Evolutionary conservation across 2,329 filamentous ascomycete species (phyloP), one percentile per base, ranked within the genome.

Genomic region (Kalaharituber pfeilii): DNA sequence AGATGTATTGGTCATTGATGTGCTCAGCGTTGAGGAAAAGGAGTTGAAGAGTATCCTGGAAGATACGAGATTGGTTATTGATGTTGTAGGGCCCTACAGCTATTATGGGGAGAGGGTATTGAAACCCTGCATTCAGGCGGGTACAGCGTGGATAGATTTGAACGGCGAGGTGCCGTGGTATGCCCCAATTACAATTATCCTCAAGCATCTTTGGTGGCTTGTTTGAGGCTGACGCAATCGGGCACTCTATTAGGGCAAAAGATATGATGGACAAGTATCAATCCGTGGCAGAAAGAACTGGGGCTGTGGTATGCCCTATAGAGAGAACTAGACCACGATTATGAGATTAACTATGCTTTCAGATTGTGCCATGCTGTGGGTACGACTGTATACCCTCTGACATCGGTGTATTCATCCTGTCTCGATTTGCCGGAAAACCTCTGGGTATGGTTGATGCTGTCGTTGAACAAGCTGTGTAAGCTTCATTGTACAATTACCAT

Each of bases 131-230:
- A 22, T 50, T 15, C 11, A 29, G 8, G 27, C 24, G 13, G 47
- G 47, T 9, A 50, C 47, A 15, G 47, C 47, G n/a, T 50, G 47
- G 47, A 15, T 50, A 15, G 47, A 50, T 50, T 28, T 50, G 47
- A 30, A 28, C 22, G 47, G 47, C 11, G 47, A 50, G 26, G 25
- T 29, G 22, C 47, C 47, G n/a, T 50, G 47, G 47, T 50, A 50
- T 26, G 47, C 15, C 8, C 33, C 33, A 39, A 25, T 36, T 36
- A 36, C 30, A 36, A 36, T 36, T n/a, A n/a, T n/a, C n/a, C n/a
- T n/a, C n/a, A n/a, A n/a, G n/a, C n/a, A n/a, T n/a, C n/a, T n/a
- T n/a, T n/a, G n/a, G n/a, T n/a, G n/a, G n/a, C n/a, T n/a, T n/a
- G n/a, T n/a, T n/a, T n/a, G n/a, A n/a, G n/a, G n/a, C n/a, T n/a